These are phyloP conservation scores for Aspergillus fumigatus DNA, from an alignment of 2,329 filamentous ascomycete genomes.

Conservation along the genomic window DNA sequence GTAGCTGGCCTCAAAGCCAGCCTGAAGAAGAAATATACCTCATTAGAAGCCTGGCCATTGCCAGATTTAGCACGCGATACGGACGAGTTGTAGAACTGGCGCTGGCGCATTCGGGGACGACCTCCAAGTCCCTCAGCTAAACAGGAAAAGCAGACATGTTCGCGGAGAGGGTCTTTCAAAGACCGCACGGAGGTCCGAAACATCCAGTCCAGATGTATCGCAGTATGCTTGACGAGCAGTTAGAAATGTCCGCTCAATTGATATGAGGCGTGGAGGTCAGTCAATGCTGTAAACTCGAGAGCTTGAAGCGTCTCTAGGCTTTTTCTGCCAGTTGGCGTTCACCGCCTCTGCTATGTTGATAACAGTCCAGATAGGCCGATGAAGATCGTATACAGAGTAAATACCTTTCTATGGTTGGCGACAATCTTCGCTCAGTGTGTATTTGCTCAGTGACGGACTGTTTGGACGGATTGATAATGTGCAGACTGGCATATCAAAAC, in stretches of 20 bases:
- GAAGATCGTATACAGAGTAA: neutral
- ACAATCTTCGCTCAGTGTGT: neutral
- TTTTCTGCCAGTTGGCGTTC: conserved; percentile 12
- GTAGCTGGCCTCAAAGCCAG: neutral
- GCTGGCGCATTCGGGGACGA: conserved; percentile 21
- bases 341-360: conserved; percentile 7
- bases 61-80: conserved; percentile 8
- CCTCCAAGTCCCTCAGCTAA: conserved; percentile 21
- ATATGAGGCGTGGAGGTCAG: neutral
- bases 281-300: neutral
- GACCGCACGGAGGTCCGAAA: conserved; percentile 35
- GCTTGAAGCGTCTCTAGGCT: neutral
- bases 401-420: no score
- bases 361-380: neutral
- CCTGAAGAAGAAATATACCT: neutral
- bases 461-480: neutral
- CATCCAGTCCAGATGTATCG: conserved; percentile 25
- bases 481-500: neutral
- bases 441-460: neutral
- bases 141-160: conserved; percentile 35
- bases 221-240: neutral
- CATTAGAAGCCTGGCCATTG: neutral
- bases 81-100: conserved; percentile 24
- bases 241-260: neutral
- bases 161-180: conserved; percentile 30